Percentiles rank a stretch among this genome's conserved stretches.
phyloP scores from a whole-genome alignment of 2,329 filamentous ascomycete species.

The Apiospora phragmitis region DNA sequence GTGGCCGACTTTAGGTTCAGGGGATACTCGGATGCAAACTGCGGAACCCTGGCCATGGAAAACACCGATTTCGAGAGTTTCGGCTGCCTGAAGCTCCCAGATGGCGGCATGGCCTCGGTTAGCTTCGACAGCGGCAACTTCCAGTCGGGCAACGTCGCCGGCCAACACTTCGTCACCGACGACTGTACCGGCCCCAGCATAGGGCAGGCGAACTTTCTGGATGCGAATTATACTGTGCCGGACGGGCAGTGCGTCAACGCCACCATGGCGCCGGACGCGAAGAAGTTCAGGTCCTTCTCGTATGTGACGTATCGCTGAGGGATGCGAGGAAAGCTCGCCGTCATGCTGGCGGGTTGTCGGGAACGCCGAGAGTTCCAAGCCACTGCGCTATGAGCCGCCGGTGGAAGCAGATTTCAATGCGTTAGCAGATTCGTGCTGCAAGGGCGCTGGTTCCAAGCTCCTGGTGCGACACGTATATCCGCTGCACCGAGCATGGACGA shows the following conservation, averaged over 20 bases:
- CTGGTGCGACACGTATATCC: background rate
- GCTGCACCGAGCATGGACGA: background rate
- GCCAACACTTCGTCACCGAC: background rate
- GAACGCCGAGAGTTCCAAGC: background rate
- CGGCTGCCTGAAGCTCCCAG: background rate
- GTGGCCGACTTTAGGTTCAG: background rate
- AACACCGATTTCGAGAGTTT: constrained; percentile 1
- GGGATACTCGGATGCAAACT: background rate
- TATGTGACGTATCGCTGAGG: constrained; percentile 4
- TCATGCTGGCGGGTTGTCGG: background rate
- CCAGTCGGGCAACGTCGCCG: background rate
- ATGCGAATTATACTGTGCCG: constrained; percentile 1
- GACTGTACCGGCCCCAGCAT: constrained; percentile 6
- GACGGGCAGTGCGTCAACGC: constrained; percentile 5
- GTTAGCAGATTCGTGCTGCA: no score
- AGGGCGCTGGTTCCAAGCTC: background rate
- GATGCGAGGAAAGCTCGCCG: background rate
- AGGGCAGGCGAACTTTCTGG: constrained; percentile 8
- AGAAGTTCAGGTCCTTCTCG: background rate
- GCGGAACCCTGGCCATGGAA: background rate
- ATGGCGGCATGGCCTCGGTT: background rate
- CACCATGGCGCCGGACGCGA: background rate
- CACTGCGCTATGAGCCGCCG: background rate
- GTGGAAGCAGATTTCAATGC: background rate
- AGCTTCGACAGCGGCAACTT: constrained; percentile 9